Conservation (phyloP, 1,139 yeast species). For the Fermentozyma sake region DNA sequence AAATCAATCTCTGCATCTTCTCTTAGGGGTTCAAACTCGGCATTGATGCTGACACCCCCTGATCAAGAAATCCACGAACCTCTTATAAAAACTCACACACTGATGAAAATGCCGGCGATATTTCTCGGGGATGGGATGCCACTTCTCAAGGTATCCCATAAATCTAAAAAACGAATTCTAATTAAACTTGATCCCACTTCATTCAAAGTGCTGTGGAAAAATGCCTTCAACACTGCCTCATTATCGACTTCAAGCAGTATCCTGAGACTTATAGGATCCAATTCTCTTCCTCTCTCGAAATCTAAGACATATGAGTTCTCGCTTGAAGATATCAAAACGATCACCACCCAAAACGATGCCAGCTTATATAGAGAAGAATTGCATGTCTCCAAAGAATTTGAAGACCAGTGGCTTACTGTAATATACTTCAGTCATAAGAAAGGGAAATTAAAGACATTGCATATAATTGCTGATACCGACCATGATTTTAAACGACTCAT, state of each 20-base stretch:
- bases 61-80: too few relatives aligned
- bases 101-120: constrained; percentile 16
- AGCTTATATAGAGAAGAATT: constrained; percentile 80
- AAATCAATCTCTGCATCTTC: too few relatives aligned
- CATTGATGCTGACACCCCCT: too few relatives aligned
- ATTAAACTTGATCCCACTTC: constrained; percentile 29
- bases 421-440: constrained; percentile 61
- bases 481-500: constrained; percentile 57
- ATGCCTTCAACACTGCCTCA: constrained; percentile 14
- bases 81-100: too few relatives aligned
- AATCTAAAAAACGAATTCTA: constrained; percentile 52
- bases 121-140: constrained; percentile 44
- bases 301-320: constrained; percentile 42
- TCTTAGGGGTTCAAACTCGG: too few relatives aligned
- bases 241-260: constrained; percentile 11
- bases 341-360: constrained; percentile 68
- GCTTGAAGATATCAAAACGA: constrained; percentile 69
- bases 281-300: constrained; percentile 24
- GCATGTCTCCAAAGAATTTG: constrained; percentile 62
- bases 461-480: constrained; percentile 66
- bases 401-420: constrained; percentile 74
- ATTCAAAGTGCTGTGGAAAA: constrained; percentile 46
- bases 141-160: constrained; percentile 62
- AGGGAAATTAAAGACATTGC: constrained; percentile 55
- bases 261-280: constrained; percentile 6